A percentile compares a stretch with the other conserved stretches of the same genome.
Evolutionary conservation across 768 basidiomycete species (phyloP).

Genomic region (Mrakia hoshinonis): DNA sequence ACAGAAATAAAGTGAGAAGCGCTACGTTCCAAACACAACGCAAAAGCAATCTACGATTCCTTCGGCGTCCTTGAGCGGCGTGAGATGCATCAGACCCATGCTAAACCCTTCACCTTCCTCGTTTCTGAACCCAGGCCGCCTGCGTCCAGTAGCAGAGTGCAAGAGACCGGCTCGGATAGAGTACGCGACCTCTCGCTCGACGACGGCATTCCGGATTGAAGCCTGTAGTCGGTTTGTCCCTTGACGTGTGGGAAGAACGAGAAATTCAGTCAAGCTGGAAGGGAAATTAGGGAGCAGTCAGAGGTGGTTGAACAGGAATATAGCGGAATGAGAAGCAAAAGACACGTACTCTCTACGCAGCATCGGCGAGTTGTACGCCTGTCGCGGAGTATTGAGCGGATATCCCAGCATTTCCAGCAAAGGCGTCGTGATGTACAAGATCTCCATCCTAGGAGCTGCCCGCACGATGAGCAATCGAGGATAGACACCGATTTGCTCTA

Average conservation of each 20-base stretch:
- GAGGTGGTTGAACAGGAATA: neutral
- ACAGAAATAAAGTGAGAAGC: too few species aligned
- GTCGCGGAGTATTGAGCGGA: neutral
- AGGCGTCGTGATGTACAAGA: neutral
- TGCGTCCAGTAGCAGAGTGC: neutral
- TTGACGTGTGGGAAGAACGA: neutral
- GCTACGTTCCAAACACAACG: neutral
- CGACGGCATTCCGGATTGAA: neutral
- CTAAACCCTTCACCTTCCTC: neutral
- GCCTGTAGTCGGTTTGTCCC: neutral
- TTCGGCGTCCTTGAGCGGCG: slow-evolving; percentile 1
- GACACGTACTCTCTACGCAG: neutral
- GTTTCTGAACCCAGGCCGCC: neutral
- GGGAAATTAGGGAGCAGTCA: neutral
- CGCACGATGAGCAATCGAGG: neutral
- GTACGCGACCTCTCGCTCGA: neutral
- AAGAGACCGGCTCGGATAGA: neutral
- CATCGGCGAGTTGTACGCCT: neutral
- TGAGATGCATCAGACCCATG: slow-evolving; percentile 10
- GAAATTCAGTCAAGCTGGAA: neutral
- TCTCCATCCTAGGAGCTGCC: neutral
- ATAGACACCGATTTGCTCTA: too few species aligned
- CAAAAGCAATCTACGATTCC: neutral
- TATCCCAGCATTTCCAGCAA: neutral
- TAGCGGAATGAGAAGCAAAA: neutral